A percentile compares a stretch with the other conserved stretches of the same genome.
phyloP scores from a whole-genome alignment of 768 basidiomycete species.

The Infundibulicybe gibba region DNA sequence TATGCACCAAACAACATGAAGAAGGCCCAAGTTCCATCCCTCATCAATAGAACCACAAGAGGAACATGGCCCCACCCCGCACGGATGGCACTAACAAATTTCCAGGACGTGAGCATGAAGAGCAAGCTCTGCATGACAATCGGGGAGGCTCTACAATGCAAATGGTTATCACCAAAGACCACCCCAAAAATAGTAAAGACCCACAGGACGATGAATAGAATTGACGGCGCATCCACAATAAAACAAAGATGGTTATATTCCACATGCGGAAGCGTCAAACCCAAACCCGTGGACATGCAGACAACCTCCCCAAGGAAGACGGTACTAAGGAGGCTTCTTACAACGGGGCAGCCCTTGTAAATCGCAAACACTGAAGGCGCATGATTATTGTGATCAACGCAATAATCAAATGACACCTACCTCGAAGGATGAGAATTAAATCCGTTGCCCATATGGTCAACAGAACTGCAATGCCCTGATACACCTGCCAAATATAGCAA shows the following conservation, averaged over 20 bases:
- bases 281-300: constrained; percentile 24
- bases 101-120: constrained; percentile 31
- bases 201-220: constrained; percentile 29
- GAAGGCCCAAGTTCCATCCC: constrained; percentile 45
- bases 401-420: constrained; percentile 12
- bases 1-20: constrained; percentile 32
- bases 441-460: constrained; percentile 27
- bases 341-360: constrained; percentile 28
- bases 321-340: constrained; percentile 20
- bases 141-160: constrained; percentile 19
- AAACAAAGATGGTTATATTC: constrained; percentile 30
- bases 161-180: background rate
- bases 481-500: constrained; percentile 43
- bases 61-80: constrained; percentile 38
- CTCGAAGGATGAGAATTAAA: constrained; percentile 35
- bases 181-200: no score
- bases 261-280: constrained; percentile 25
- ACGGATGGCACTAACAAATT: constrained; percentile 28
- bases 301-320: constrained; percentile 25
- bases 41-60: constrained; percentile 33
- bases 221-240: constrained; percentile 18
- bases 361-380: constrained; percentile 29
- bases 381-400: background rate
- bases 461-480: constrained; percentile 29
- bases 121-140: constrained; percentile 34